Conservation (phyloP, 2,329 filamentous ascomycete species). For the Fusarium annulatum region DNA sequence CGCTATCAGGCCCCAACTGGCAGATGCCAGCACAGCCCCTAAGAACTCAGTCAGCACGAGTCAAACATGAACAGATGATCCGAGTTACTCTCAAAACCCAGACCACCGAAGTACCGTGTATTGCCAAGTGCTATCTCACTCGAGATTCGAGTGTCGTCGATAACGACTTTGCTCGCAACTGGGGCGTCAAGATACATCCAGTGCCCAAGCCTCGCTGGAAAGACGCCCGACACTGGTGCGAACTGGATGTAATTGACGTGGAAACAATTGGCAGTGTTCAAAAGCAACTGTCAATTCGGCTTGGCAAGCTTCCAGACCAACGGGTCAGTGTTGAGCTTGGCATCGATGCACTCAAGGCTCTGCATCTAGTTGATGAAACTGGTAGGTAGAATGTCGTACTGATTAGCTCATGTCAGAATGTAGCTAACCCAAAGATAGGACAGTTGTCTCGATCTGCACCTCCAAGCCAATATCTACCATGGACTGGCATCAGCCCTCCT, state of each 20-base stretch:
- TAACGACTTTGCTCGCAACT: slow-evolving; percentile 23
- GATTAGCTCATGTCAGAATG: not conserved
- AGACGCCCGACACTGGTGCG: slow-evolving; percentile 21
- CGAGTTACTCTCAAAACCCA: slow-evolving; percentile 26
- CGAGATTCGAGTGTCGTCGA: slow-evolving; percentile 18
- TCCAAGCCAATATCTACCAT: slow-evolving; percentile 22
- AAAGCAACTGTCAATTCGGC: slow-evolving; percentile 9
- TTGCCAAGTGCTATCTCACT: slow-evolving; percentile 29
- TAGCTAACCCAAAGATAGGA: slow-evolving; percentile 4
- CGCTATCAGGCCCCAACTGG: slow-evolving; percentile 6
- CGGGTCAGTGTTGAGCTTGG: slow-evolving; percentile 27
- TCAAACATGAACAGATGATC: slow-evolving; percentile 35
- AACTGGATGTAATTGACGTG: slow-evolving; percentile 30
- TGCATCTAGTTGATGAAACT: slow-evolving; percentile 20
- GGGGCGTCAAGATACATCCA: slow-evolving; percentile 10
- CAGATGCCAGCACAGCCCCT: slow-evolving; percentile 11
- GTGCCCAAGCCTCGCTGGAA: slow-evolving; percentile 19
- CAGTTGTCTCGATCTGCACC: slow-evolving; percentile 24
- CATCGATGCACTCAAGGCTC: slow-evolving; percentile 12
- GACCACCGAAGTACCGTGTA: slow-evolving; percentile 25
- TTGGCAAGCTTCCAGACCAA: slow-evolving; percentile 21
- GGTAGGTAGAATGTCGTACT: slow-evolving; percentile 19
- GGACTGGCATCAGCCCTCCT: not conserved
- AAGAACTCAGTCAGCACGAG: slow-evolving; percentile 10
- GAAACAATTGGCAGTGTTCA: slow-evolving; percentile 31